Evolutionary conservation across 805 yeast genomes (phyloP).

Genomic region (Wickerhamiella azyma): DNA sequence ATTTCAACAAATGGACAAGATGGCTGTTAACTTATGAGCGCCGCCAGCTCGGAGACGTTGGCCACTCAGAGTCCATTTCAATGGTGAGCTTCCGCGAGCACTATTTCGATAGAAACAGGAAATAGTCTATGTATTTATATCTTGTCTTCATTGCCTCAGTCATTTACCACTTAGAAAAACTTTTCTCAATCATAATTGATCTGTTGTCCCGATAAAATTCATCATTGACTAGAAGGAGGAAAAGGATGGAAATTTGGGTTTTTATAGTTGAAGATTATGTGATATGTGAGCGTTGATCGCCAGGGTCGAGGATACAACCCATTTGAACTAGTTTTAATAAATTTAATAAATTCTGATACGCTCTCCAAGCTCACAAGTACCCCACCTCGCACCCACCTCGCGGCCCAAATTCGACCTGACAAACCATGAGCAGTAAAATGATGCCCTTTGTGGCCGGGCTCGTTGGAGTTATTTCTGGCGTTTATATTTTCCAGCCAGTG

Average conservation of each 20-base stretch:
- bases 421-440: constrained; percentile 12
- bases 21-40: constrained; percentile 69
- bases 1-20: constrained; percentile 87
- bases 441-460: constrained; percentile 16
- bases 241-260: background rate
- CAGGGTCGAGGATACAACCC: background rate
- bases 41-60: constrained; percentile 28
- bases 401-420: no score
- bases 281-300: background rate
- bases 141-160: constrained; percentile 15
- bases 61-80: constrained; percentile 28
- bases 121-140: background rate
- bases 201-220: constrained; percentile 27
- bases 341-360: no score
- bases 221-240: constrained; percentile 17
- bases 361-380: no score
- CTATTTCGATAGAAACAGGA: constrained; percentile 36
- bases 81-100: constrained; percentile 55
- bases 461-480: constrained; percentile 18
- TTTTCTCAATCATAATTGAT: constrained; percentile 16
- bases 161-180: constrained; percentile 22
- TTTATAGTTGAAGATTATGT: background rate
- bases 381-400: no score
- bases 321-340: background rate
- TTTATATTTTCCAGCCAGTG: constrained; percentile 21